These are phyloP conservation scores for Fagopyrum homotropicum DNA, from an alignment of 148 eudicot species.

Conservation along the genomic window DNA sequence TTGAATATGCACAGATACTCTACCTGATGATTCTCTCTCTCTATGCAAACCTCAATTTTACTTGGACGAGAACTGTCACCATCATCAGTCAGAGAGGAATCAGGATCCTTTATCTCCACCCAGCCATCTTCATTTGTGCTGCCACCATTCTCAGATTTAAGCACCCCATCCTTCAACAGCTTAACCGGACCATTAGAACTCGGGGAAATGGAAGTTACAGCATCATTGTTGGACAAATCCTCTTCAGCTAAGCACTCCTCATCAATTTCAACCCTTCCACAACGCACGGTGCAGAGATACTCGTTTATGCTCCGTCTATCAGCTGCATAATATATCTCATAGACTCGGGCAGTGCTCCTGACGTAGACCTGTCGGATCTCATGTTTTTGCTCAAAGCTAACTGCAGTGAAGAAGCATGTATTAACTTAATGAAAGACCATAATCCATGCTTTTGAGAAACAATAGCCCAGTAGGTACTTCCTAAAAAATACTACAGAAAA, in stretches of 20 bases:
- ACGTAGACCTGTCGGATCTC: constrained; percentile 77
- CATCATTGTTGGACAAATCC: constrained; percentile 28
- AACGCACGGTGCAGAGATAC: constrained; percentile 86
- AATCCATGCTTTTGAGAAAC: neutral
- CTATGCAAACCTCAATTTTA: constrained; percentile 16
- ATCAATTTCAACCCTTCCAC: constrained; percentile 53
- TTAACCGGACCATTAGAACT: constrained; percentile 20
- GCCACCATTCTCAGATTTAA: constrained; percentile 26
- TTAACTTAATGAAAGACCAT: neutral
- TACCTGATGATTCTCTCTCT: constrained; percentile 46
- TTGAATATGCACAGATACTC: neutral
- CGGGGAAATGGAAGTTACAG: constrained; percentile 24
- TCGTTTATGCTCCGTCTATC: constrained; percentile 35
- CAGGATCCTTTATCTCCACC: constrained; percentile 68
- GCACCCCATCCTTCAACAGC: constrained; percentile 22
- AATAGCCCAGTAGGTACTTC: neutral
- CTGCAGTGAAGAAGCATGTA: constrained; percentile 29
- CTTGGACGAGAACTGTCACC: constrained; percentile 18
- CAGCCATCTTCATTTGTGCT: constrained; percentile 64
- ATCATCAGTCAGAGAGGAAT: constrained; percentile 21
- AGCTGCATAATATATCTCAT: constrained; percentile 67
- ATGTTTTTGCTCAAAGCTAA: constrained; percentile 51
- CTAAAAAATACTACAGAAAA: neutral
- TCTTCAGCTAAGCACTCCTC: constrained; percentile 29
- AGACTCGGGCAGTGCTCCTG: constrained; percentile 76